Percentiles rank a stretch among this genome's conserved stretches.
Conservation (phyloP, 495 filamentous ascomycete species). For the Penicillium mononematosum region DNA sequence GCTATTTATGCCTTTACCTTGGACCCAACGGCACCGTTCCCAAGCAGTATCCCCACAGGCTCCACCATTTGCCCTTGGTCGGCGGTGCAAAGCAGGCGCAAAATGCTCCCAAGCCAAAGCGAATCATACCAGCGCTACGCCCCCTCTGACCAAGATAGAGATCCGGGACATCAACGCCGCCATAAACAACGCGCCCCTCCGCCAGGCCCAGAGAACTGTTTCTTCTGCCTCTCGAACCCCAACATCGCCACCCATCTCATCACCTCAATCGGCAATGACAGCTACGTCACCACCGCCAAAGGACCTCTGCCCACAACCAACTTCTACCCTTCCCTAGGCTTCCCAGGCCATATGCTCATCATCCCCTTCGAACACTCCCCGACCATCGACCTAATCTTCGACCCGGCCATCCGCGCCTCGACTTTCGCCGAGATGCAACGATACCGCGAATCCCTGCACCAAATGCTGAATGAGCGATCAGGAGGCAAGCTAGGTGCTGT, state of each 20-base stretch:
- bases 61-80: slow-evolving; percentile 70
- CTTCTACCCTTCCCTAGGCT: slow-evolving; percentile 68
- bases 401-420: slow-evolving; percentile 48
- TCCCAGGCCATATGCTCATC: slow-evolving; percentile 85
- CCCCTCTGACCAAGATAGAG: slow-evolving; percentile 31
- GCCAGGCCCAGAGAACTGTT: slow-evolving; percentile 76
- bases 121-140: slow-evolving; percentile 64
- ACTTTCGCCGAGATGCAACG: slow-evolving; percentile 76
- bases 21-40: slow-evolving; percentile 57
- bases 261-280: slow-evolving; percentile 76
- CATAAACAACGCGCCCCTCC: slow-evolving; percentile 58
- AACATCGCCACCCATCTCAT: slow-evolving; percentile 83
- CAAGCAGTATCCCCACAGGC: slow-evolving; percentile 59
- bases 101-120: slow-evolving; percentile 46
- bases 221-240: slow-evolving; percentile 89
- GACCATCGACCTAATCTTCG: slow-evolving; percentile 60
- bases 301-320: slow-evolving; percentile 72
- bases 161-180: slow-evolving; percentile 30
- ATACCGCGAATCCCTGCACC: slow-evolving; percentile 69
- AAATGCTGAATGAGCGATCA: slow-evolving; percentile 56
- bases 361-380: slow-evolving; percentile 79
- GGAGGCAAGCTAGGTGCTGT: slow-evolving; percentile 69
- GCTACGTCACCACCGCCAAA: slow-evolving; percentile 88
- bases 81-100: slow-evolving; percentile 57
- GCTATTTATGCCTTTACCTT: slow-evolving; percentile 88